Conservation (phyloP, 1,139 yeast species). For the Groenewaldozyma sp. region DNA sequence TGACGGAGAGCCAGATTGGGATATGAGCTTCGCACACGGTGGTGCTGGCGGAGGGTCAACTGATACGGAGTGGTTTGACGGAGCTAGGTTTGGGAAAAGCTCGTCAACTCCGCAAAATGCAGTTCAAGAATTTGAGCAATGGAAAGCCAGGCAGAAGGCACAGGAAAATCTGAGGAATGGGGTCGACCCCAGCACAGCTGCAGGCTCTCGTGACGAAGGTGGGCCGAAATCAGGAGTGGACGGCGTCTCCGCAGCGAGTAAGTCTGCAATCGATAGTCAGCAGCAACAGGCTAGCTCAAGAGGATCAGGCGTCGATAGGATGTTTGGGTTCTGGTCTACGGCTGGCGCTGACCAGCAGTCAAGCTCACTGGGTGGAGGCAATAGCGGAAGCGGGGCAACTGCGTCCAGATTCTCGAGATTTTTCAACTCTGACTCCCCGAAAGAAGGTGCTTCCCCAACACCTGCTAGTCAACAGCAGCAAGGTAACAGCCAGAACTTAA, state of each 20-base stretch:
- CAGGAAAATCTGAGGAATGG: conserved; percentile 21
- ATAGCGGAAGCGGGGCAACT: too few relatives aligned
- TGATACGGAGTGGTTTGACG: conserved; percentile 7
- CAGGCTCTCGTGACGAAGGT: conserved; percentile 4
- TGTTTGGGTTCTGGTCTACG: conserved; percentile 23
- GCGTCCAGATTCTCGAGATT: conserved; percentile 21
- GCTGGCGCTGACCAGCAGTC: conserved; percentile 7
- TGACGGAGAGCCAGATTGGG: conserved; percentile 6
- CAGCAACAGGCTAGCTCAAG: not conserved
- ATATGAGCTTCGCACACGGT: conserved; percentile 3
- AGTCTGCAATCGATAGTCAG: too few relatives aligned
- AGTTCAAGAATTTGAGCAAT: conserved; percentile 25
- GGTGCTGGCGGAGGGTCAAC: conserved; percentile 5
- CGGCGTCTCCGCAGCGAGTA: too few relatives aligned
- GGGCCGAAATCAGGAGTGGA: conserved; percentile 5
- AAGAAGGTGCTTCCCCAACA: conserved; percentile 3
- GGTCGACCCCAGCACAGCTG: conserved; percentile 7
- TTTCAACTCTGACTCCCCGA: conserved; percentile 10
- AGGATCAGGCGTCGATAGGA: conserved; percentile 17
- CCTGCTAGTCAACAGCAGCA: conserved; percentile 5
- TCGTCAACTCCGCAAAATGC: conserved; percentile 7
- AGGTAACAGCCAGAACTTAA: too few relatives aligned
- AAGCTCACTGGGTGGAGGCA: not conserved
- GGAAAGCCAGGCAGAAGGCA: conserved; percentile 25
- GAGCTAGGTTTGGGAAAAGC: conserved; percentile 1